These are phyloP conservation scores for Neofusicoccum laricinum DNA, from an alignment of 2,329 filamentous ascomycete species.

Conservation along the genomic window DNA sequence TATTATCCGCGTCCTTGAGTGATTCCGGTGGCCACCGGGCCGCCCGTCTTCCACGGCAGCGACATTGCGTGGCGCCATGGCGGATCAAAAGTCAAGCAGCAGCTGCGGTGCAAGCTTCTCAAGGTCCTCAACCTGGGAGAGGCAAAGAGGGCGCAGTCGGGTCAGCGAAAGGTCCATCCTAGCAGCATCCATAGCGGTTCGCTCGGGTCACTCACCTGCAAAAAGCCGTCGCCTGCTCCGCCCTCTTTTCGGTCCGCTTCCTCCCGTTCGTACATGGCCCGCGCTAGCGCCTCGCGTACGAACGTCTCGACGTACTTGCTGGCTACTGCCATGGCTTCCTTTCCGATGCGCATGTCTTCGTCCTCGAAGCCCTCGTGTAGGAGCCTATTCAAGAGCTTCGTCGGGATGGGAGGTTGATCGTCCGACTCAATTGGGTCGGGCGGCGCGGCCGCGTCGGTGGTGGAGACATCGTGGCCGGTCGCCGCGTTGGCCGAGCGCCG, in stretches of 20 bases:
- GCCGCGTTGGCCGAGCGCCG: conserved; percentile 14
- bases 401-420: conserved; percentile 56
- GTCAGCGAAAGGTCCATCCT: neutral
- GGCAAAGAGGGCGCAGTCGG: neutral
- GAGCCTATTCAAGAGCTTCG: conserved; percentile 70
- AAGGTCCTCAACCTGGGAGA: conserved; percentile 72
- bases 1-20: neutral
- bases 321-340: conserved; percentile 72
- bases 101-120: conserved; percentile 85
- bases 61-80: neutral
- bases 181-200: too few species aligned
- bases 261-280: conserved; percentile 68
- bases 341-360: conserved; percentile 68
- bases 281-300: conserved; percentile 80
- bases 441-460: neutral
- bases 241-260: conserved; percentile 36
- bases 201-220: conserved; percentile 54
- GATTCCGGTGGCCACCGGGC: neutral
- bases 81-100: conserved; percentile 71
- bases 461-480: neutral
- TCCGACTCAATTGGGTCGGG: conserved; percentile 17
- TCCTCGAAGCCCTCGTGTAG: conserved; percentile 75
- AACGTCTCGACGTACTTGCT: conserved; percentile 90
- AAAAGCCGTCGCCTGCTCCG: conserved; percentile 54
- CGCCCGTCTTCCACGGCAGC: neutral